A percentile compares a stretch with the other conserved stretches of the same genome.
These are phyloP conservation scores for Naganishia antarctica DNA, from an alignment of 768 basidiomycete genomes.

Conservation along the genomic window DNA sequence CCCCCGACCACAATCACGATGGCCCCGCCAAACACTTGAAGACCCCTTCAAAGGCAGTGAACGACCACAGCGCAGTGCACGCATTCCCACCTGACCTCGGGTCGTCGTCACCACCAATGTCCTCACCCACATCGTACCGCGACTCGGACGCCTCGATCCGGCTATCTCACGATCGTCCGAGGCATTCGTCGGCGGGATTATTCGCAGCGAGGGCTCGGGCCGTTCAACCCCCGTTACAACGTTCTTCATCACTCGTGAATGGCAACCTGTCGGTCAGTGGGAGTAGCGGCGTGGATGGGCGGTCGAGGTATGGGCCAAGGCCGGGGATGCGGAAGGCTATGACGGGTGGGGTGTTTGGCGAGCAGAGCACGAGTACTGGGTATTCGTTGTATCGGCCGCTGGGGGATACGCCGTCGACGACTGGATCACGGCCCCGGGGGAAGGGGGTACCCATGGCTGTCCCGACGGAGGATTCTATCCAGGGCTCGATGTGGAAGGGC, in stretches of 20 bases:
- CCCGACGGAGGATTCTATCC: slow-evolving; percentile 26
- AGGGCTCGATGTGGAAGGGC: slow-evolving; percentile 27
- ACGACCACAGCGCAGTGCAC: neutral
- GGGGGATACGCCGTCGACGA: neutral
- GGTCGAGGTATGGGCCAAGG: neutral
- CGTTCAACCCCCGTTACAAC: slow-evolving; percentile 4
- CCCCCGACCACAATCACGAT: slow-evolving; percentile 3
- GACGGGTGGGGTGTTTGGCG: slow-evolving; percentile 1
- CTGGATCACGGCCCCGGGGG: neutral
- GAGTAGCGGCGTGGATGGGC: neutral
- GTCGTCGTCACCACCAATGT: slow-evolving; percentile 2
- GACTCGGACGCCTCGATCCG: neutral
- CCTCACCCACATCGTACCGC: slow-evolving; percentile 7
- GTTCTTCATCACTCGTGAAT: neutral
- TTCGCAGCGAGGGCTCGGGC: slow-evolving; percentile 11
- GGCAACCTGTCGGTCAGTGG: neutral
- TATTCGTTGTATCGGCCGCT: neutral
- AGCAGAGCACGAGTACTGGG: neutral
- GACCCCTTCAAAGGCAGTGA: slow-evolving; percentile 1
- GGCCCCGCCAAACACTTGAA: slow-evolving; percentile 9
- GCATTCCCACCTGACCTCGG: slow-evolving; percentile 1
- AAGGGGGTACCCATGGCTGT: neutral
- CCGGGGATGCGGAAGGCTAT: neutral
- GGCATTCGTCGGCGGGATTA: neutral
- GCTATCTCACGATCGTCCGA: no score